Evolutionary conservation across 805 yeast species (phyloP).

Genomic region (Suhomyces sp.): DNA sequence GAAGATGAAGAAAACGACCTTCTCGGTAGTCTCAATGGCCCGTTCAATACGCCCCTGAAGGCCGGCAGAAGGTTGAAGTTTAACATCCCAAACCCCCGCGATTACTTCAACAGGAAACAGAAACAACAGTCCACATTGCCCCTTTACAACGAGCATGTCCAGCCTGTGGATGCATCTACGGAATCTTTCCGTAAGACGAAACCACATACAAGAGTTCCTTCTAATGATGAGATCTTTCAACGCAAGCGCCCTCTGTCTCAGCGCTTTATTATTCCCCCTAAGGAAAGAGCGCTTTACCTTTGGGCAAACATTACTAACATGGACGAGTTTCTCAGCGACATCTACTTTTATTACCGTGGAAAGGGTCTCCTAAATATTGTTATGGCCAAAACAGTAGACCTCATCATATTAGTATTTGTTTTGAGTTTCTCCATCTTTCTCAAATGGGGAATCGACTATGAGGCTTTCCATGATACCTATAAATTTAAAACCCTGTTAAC

Average conservation of each 20-base stretch:
- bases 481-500: conserved; percentile 24
- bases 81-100: conserved; percentile 11
- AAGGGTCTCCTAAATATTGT: conserved; percentile 83
- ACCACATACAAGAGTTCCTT: conserved; percentile 2
- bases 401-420: conserved; percentile 75
- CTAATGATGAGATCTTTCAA: conserved; percentile 1
- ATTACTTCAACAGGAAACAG: conserved; percentile 4
- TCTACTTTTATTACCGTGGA: conserved; percentile 80
- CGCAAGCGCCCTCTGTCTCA: conserved; percentile 3
- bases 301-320: conserved; percentile 96
- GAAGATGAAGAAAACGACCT: conserved; percentile 5
- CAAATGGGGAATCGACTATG: conserved; percentile 75
- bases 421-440: conserved; percentile 76
- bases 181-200: conserved; percentile 29
- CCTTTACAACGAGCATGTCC: conserved; percentile 13
- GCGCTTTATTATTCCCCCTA: conserved; percentile 35
- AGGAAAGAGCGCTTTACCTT: conserved; percentile 83
- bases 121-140: conserved; percentile 12
- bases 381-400: conserved; percentile 60
- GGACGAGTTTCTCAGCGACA: conserved; percentile 80
- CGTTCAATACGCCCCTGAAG: conserved; percentile 7
- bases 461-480: conserved; percentile 26
- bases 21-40: conserved; percentile 1
- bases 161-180: conserved; percentile 4
- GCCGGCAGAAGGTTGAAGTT: conserved; percentile 14